These are phyloP conservation scores for Hepatocystis sp. DNA, from an alignment of 169 alveolate species.

Conservation along the genomic window DNA sequence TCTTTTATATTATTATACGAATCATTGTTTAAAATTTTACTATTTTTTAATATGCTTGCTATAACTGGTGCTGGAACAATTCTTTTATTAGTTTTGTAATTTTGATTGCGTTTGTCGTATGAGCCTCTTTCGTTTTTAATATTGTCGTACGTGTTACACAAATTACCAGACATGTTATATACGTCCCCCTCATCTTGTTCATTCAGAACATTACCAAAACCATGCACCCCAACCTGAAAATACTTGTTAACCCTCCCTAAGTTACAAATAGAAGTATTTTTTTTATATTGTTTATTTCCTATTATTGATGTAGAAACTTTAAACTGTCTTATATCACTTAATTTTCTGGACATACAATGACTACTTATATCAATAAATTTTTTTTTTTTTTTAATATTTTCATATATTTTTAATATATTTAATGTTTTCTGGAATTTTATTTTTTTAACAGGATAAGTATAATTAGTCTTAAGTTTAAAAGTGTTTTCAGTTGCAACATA, in stretches of 20 bases:
- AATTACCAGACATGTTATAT: slow-evolving; percentile 1
- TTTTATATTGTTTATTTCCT: slow-evolving; percentile 31
- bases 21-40: too few species aligned
- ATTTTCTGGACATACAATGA: background rate
- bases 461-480: slow-evolving; percentile 17
- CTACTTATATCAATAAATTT: slow-evolving; percentile 20
- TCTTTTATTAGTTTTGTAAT: too few species aligned
- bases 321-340: slow-evolving; percentile 4
- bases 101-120: too few species aligned
- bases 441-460: slow-evolving; percentile 32
- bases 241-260: background rate
- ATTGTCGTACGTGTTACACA: background rate
- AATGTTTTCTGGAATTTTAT: background rate
- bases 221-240: background rate
- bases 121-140: background rate
- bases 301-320: slow-evolving; percentile 30
- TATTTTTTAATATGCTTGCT: too few species aligned
- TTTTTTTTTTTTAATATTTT: slow-evolving; percentile 6
- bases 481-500: slow-evolving; percentile 17
- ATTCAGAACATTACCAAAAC: slow-evolving; percentile 8
- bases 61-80: too few species aligned
- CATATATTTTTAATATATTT: slow-evolving; percentile 17
- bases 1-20: too few species aligned
- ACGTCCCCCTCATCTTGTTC: slow-evolving; percentile 13
- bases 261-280: slow-evolving; percentile 6